Evolutionary conservation across 257 asterid genomes (phyloP), one percentile per base, ranked within the genome.

Genomic region (Nicotiana tomentosiformis): DNA sequence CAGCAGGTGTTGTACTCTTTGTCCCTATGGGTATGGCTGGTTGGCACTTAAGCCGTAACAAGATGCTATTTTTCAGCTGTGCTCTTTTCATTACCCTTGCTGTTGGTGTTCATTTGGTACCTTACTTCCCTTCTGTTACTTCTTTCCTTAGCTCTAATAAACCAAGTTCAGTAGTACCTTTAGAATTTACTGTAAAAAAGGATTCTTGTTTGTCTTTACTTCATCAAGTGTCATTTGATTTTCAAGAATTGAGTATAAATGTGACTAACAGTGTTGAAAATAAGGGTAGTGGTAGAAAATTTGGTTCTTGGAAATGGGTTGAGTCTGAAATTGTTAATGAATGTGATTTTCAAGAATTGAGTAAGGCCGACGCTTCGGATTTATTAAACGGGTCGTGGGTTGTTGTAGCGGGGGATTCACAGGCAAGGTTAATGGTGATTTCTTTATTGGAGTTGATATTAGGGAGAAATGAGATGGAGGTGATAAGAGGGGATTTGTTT

Each of bases 21-120:
- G 98, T 96, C 46, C 98, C 98, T 15, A 91, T 96, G 96, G 98
- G 95, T 53, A 93, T 96, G 99, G 99, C 99, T 61, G 99, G 99
- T 51, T 94, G 98, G 98, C 98, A 94, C 83, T 87, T 96, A 84
- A 96, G 98, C 87, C 97, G 99, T 39, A 96, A 94, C 92, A 95
- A 93, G 89, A 87, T 96, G 92, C 92, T 96, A 11, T 94, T 96
- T 84, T 96, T 96, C 90, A 96, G 99, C 87, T 90, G 99, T 84
- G 98, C 99, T 78, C 93, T 93, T 61, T 96, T 96, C 93, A 94
- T 96, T 26, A 93, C 98, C 12, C 97, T 96, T n/a, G 95, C 98
- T 67, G 96, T 96, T 62, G 93, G 98, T 82, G 98, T 96, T 85
- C 98, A 96, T 85, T 81, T 94, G 81, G 90, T 91, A 84, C 98